Evolutionary conservation across 2,329 filamentous ascomycete genomes (phyloP), one percentile per base, ranked within the genome.

Genomic region (Aureobasidium sp.): DNA sequence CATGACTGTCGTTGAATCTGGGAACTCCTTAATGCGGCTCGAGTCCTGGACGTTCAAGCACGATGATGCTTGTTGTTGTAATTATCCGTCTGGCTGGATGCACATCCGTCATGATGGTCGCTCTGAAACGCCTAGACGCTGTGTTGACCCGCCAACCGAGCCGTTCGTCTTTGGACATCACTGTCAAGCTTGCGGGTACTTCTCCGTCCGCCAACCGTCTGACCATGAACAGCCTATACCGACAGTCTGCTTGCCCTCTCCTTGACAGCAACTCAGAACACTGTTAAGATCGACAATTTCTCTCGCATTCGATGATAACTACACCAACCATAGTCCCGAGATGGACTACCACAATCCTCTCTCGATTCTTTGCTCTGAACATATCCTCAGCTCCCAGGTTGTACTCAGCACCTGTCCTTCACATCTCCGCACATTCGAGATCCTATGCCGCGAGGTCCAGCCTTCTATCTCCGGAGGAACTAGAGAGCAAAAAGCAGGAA

Each of bases 61-160:
- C 50, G 58, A 61, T 50, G 58, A 50, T 61, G 45, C 36, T 61
- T 61, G 58, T 61, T 61, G 45, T 61, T 61, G 58, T 48, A 61
- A 61, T 40, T 51, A 36, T 36, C 33, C 48, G 50, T 48, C 56
- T 48, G 31, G 56, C 56, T 60, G 50, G 16, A n/a, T 20, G 13
- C 9, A 23, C 50, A 20, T 20, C 45, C 58, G 45, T 50, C 58
- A 50, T 61, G 29, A 23, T 40, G 16, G 33, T 45, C 43, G 43
- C 58, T 50, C 31, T 23, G 43, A 50, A 61, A 61, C 43, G 58
- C 33, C 58, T 61, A 61, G 58, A 61, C 45, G 4, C 42, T 27
- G 16, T 25, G 59, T 62, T 62, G 59, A 40, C 59, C 59, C 40
- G 59, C 59, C 59, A 62, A 62, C 59, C 47, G 36, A 31, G 29